A percentile compares a stretch with the other conserved stretches of the same genome.
Evolutionary conservation across 192 early-diverging fungal species (phyloP).

Genomic region (Tieghemiomyces parasiticus): DNA sequence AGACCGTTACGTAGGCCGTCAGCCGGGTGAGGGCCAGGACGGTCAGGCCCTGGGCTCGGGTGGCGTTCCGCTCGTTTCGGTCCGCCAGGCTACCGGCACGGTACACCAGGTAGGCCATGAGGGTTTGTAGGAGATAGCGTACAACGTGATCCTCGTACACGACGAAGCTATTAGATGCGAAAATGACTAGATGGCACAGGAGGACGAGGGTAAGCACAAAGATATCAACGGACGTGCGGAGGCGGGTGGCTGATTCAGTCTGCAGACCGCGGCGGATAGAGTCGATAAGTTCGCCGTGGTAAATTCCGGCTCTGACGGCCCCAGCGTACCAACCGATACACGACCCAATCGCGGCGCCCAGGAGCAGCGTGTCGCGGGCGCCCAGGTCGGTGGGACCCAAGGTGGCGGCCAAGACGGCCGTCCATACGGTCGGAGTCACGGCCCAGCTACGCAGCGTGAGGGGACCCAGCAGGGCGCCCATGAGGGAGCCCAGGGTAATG

Average conservation of each 20-base stretch:
- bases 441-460: neutral
- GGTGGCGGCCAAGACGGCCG: neutral
- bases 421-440: neutral
- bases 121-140: constrained; percentile 47
- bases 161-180: constrained; percentile 83
- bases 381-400: neutral
- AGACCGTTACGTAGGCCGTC: constrained; percentile 49
- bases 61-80: constrained; percentile 19
- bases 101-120: constrained; percentile 31
- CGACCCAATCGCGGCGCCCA: constrained; percentile 20
- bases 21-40: constrained; percentile 42
- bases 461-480: constrained; percentile 9
- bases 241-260: neutral
- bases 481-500: constrained; percentile 14
- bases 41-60: constrained; percentile 22
- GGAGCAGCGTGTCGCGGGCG: constrained; percentile 3
- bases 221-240: neutral
- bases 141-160: constrained; percentile 72
- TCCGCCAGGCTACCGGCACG: constrained; percentile 11
- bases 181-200: constrained; percentile 41
- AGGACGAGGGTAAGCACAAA: constrained; percentile 13
- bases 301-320: too few species aligned
- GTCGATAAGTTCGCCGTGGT: neutral
- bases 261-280: neutral
- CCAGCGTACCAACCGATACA: constrained; percentile 16